A percentile compares a stretch with the other conserved stretches of the same genome.
phyloP scores from a whole-genome alignment of 805 yeast genomes.

The Cyberlindnera mississippiensis region DNA sequence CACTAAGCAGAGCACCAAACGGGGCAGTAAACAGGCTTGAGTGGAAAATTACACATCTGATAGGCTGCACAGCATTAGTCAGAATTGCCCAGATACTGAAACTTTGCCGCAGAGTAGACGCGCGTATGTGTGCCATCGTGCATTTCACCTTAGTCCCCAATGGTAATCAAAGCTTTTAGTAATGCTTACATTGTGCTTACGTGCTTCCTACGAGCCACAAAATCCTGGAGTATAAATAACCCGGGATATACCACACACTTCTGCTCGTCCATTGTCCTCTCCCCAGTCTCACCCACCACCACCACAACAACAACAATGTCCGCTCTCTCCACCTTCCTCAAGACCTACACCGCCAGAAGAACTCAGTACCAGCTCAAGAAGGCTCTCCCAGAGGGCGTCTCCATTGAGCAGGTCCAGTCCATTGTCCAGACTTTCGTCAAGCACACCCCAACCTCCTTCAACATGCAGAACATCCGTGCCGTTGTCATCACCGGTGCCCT shows the following conservation, averaged over 20 bases:
- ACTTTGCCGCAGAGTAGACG: no score
- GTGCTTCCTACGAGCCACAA: no score
- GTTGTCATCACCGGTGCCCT: conserved; percentile 42
- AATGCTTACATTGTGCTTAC: conserved; percentile 1
- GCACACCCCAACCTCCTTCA: conserved; percentile 49
- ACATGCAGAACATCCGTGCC: conserved; percentile 48
- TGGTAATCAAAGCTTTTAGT: background rate
- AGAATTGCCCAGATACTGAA: no score
- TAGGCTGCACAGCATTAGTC: no score
- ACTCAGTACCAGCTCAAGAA: conserved; percentile 44
- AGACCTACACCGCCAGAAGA: conserved; percentile 40
- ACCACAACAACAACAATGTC: conserved; percentile 7
- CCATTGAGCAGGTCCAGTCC: conserved; percentile 36
- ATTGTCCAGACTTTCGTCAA: conserved; percentile 42
- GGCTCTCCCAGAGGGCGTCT: conserved; percentile 39
- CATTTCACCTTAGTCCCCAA: no score
- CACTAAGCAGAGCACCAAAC: no score
- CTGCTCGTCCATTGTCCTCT: no score
- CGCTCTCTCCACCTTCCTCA: conserved; percentile 24
- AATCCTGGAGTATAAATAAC: background rate
- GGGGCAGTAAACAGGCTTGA: no score
- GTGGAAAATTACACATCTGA: no score
- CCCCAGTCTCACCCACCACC: background rate
- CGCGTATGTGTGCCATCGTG: no score
- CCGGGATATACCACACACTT: no score